Base-by-base conservation (phyloP, 169 alveolate species). In the Eimeria tenella region DNA sequence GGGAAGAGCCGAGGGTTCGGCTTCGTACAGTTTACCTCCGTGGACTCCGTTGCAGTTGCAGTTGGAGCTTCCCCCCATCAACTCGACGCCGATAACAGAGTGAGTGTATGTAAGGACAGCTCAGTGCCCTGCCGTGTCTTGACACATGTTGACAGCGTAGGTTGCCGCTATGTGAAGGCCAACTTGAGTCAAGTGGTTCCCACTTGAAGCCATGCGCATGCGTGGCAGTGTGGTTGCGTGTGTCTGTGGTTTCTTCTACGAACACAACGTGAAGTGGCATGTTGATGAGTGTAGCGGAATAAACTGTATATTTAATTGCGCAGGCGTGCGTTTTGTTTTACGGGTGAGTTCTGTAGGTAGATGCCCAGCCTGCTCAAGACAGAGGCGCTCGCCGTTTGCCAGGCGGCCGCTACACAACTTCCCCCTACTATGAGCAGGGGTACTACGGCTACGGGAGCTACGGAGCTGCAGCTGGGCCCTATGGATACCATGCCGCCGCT, bases 61-160 rank as follows among this genome's bases (percentile, higher is more conserved):
- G 92, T 84, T 62, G 92, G 79, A 62, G 92, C 92, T 19, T 84
- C 92, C 9, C 92, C 92, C 56, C 92, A 84, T 79, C 92, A 84
- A 63, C 92, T 84, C 19, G 92, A 84, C 70, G 77, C 92, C 53
- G 92, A 84, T 6, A 84, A 84, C 23, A 60, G 81, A 49, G 92
- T 84, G 68, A 62, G 89, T 23, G 19, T 81, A 11, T 6, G 0
- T 82, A 58, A 55, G 7, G 17, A 56, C 13, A 31, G 42, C 42
- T 31, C 42, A 31, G 42, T 31, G 42, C 42, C 42, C 42, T 31
- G 42, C 42, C 42, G 42, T 31, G 42, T 31, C 42, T 31, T 31
- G 42, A 31, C 42, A 31, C 42, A 31, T 31, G 4, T 31, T 31
- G 4, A 31, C 42, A 31, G 42, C 42, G 42, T 2, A 31, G 42